Percentiles rank a stretch among this genome's conserved stretches.
Evolutionary conservation across 495 filamentous ascomycete genomes (phyloP).

Genomic region (Talaromyces adpressus): DNA sequence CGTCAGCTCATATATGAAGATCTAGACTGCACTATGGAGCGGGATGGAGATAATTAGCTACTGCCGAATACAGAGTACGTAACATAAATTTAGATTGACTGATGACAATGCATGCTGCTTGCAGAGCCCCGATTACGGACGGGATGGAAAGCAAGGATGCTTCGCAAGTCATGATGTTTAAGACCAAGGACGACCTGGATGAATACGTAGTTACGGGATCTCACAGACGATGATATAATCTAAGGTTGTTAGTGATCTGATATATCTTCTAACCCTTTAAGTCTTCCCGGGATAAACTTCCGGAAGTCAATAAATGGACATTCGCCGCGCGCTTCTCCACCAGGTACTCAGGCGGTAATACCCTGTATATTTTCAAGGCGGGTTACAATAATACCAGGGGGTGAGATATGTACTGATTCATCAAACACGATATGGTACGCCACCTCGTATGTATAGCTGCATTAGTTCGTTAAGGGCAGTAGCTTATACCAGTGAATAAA

Average conservation of each 20-base stretch:
- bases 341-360: neutral
- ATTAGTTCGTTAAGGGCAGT: neutral
- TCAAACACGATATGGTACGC: neutral
- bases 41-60: neutral
- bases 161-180: neutral
- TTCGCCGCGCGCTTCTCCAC: too few relatives aligned
- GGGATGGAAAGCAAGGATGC: neutral
- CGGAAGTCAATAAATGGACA: neutral
- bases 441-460: neutral
- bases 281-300: neutral
- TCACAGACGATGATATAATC: neutral
- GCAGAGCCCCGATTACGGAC: neutral
- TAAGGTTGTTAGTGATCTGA: neutral
- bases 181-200: neutral
- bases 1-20: neutral
- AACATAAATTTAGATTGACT: neutral
- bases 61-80: neutral
- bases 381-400: neutral
- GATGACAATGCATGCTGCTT: neutral
- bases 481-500: neutral
- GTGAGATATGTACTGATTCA: neutral
- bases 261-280: too few relatives aligned
- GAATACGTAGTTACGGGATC: neutral
- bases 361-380: neutral
- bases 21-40: neutral